Evolutionary conservation across 1,284 basidiomycete species (phyloP).

Genomic region (Amylostereum areolatum): DNA sequence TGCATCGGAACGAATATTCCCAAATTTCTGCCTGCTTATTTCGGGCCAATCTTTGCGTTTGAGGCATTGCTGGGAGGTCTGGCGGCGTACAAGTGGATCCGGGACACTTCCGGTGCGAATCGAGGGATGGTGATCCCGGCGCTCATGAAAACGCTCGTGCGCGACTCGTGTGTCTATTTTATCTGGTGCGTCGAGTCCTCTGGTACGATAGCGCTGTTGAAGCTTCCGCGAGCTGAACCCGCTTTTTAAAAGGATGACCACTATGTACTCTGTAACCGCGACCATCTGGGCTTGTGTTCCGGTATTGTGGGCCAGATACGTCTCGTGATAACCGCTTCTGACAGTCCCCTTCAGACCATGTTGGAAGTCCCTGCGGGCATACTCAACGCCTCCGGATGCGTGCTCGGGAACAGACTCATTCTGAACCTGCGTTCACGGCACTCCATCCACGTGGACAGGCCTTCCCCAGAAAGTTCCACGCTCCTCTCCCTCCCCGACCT

Average conservation of each 20-base stretch:
- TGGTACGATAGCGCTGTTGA: not conserved
- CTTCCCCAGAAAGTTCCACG: no score
- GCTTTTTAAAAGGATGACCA: not conserved
- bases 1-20: not conserved
- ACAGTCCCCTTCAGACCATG: not conserved
- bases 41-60: not conserved
- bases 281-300: not conserved
- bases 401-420: conserved; percentile 1
- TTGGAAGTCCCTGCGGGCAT: not conserved
- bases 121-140: not conserved
- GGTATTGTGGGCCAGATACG: not conserved
- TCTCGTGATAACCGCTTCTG: not conserved
- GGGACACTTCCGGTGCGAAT: not conserved
- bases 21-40: not conserved
- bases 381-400: not conserved
- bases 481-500: no score
- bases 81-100: not conserved
- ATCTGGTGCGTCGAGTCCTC: not conserved
- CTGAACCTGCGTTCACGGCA: conserved; percentile 1
- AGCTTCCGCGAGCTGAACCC: not conserved
- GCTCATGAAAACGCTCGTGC: not conserved
- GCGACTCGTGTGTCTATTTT: conserved; percentile 1
- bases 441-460: no score
- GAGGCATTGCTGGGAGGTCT: not conserved
- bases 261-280: not conserved